Evolutionary conservation across 257 asterid species (phyloP).

Genomic region (Ilex aquifolium): DNA sequence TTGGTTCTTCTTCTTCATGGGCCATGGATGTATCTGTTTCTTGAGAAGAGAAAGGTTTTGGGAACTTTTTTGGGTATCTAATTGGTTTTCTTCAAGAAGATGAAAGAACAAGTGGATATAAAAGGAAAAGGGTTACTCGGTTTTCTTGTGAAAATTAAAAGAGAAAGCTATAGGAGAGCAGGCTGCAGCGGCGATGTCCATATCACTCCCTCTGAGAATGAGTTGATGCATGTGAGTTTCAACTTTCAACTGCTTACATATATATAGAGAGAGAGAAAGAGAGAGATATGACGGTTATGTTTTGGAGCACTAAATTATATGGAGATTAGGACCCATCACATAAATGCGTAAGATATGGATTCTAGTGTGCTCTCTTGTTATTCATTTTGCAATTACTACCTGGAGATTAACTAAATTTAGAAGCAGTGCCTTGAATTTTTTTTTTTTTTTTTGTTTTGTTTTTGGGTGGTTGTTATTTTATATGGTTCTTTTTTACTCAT

Average conservation of each 20-base stretch:
- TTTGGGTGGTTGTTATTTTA: too few species aligned
- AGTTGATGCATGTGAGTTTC: not conserved
- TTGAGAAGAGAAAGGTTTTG: not conserved
- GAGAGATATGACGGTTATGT: not conserved
- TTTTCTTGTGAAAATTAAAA: slow-evolving; percentile 24
- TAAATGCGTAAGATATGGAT: too few species aligned
- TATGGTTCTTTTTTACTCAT: too few species aligned
- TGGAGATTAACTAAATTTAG: too few species aligned
- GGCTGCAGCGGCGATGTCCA: not conserved
- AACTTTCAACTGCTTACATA: not conserved
- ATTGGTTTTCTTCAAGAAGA: slow-evolving; percentile 2
- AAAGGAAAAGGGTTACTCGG: slow-evolving; percentile 4
- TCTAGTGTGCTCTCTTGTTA: too few species aligned
- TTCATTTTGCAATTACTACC: too few species aligned
- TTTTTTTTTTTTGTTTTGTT: too few species aligned
- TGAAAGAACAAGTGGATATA: slow-evolving; percentile 3
- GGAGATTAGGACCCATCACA: too few species aligned
- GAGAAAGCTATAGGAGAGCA: not conserved
- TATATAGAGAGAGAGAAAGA: too few species aligned
- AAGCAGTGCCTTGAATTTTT: too few species aligned
- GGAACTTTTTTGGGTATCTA: not conserved
- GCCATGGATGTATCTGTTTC: slow-evolving; percentile 17
- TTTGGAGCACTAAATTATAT: not conserved
- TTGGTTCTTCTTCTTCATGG: slow-evolving; percentile 18
- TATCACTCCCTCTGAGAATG: not conserved